phyloP scores from a whole-genome alignment of 768 basidiomycete genomes.

The Butyriboletus loyo region DNA sequence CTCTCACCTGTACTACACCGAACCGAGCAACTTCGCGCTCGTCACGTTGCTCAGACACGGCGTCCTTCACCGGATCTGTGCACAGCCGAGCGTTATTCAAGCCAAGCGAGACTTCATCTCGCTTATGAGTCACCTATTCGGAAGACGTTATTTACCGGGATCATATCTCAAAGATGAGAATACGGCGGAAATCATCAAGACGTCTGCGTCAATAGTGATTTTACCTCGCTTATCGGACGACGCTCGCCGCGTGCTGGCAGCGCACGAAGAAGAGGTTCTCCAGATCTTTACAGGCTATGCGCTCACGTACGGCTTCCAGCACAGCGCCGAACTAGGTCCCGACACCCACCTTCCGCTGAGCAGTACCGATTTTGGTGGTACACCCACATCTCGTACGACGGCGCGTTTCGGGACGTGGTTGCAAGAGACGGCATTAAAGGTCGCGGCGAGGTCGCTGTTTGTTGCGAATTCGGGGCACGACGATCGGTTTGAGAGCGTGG shows the following conservation, averaged over 20 bases:
- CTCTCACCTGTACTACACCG: constrained; percentile 58
- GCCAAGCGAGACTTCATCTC: constrained; percentile 52
- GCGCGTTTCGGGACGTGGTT: constrained; percentile 38
- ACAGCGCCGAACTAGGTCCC: constrained; percentile 35
- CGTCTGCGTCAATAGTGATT: constrained; percentile 55
- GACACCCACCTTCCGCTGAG: constrained; percentile 54
- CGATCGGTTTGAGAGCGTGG: constrained; percentile 49
- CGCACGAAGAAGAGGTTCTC: constrained; percentile 50
- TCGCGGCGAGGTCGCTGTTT: constrained; percentile 54
- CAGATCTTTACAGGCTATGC: constrained; percentile 57
- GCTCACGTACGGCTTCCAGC: constrained; percentile 42
- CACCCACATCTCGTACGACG: neutral
- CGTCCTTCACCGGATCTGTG: constrained; percentile 56
- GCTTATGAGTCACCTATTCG: constrained; percentile 64
- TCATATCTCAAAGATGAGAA: constrained; percentile 40
- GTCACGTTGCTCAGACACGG: constrained; percentile 56
- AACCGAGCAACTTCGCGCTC: constrained; percentile 69
- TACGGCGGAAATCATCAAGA: constrained; percentile 34
- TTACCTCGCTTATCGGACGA: constrained; percentile 46
- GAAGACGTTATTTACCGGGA: constrained; percentile 51
- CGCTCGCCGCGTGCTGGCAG: constrained; percentile 40
- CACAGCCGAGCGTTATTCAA: constrained; percentile 32
- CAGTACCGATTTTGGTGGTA: constrained; percentile 21
- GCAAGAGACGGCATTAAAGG: constrained; percentile 33
- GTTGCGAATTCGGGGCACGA: constrained; percentile 66